Base-by-base conservation (phyloP, 352 stramenopile genomes). In the Thraustotheca clavata region DNA sequence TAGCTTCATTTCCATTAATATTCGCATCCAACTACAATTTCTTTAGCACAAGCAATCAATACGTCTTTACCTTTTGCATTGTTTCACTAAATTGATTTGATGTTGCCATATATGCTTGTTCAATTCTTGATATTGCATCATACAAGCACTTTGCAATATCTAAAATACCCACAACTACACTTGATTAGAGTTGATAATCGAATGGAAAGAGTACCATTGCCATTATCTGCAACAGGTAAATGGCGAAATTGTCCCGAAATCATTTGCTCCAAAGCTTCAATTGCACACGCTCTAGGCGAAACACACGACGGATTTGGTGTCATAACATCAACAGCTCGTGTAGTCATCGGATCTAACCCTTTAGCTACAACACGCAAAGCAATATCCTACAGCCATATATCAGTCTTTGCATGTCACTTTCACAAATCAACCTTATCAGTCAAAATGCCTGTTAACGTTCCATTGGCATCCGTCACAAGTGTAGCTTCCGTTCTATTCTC, bases 71-170 rank as follows among this genome's bases (percentile, higher is more conserved):
- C 78, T 91, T 91, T 62, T 88, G 88, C 41, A 94, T 69, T 1
- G 77, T 77, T 49, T 89, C 78, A 36, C 83, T 77, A 33, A 94
- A 68, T 11, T 75, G 76, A 32, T 86, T 76, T 0, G 81, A 88
- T 12, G 85, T 88, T n/a, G 74, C 72, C 34, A 86, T 80, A 49
- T 92, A 93, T 5, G 82, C 81, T 49, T 88, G 87, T 68, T 99
- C 96, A 31, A 99, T 89, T 69, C 98, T 98, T 33, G 79, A 80
- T 49, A 99, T 99, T 1, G 95, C 95, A 77, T 99, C 96, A 71
- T 99, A 98, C 34, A 99, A 69, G 71, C 96, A 99, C 74, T 99
- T 98, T 14, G 95, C 94, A 70, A 99, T 99, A 73, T 99, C 96
- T 48, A 99, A 70, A 69, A 99, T 87, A 1, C 96, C 96, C 24